These are phyloP conservation scores for Penicillium cataractarum DNA, from an alignment of 495 filamentous ascomycete genomes.

Conservation along the genomic window DNA sequence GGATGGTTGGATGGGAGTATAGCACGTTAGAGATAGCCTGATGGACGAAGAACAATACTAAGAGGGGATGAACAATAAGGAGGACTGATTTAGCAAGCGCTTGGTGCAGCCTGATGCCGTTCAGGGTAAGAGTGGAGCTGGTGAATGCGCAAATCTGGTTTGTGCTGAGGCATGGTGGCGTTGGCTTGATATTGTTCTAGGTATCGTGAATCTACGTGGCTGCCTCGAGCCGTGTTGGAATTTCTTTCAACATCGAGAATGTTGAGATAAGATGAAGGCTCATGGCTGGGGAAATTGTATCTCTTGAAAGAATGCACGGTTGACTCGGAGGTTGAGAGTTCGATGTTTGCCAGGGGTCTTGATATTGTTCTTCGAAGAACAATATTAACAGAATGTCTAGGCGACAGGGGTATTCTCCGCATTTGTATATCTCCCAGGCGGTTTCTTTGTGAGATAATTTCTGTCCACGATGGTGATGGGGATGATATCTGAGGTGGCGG, in stretches of 20 bases:
- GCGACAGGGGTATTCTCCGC: not conserved
- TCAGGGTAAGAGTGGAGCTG: not conserved
- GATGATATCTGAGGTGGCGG: not conserved
- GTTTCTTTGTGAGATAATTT: not conserved
- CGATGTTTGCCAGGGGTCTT: not conserved
- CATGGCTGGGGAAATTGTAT: not conserved
- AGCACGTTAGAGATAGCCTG: not conserved
- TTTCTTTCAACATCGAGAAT: not conserved
- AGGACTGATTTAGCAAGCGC: not conserved
- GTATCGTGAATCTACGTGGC: not conserved
- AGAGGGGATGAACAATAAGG: not conserved
- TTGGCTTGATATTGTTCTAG: not conserved
- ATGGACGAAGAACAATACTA: not conserved
- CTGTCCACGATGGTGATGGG: not conserved
- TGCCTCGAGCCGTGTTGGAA: not conserved
- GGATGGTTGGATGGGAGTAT: not conserved
- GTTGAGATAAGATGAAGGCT: not conserved
- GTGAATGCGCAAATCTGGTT: not conserved
- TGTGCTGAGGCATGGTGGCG: not conserved
- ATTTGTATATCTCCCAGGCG: not conserved
- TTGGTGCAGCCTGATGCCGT: not conserved
- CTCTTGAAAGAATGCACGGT: not conserved
- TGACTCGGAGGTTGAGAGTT: not conserved
- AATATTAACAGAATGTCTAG: not conserved
- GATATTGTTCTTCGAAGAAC: conserved; percentile 8